Percentiles rank a stretch among this genome's conserved stretches.
Evolutionary conservation across 805 yeast species (phyloP).

Genomic region (Cyberlindnera subsufficiens): DNA sequence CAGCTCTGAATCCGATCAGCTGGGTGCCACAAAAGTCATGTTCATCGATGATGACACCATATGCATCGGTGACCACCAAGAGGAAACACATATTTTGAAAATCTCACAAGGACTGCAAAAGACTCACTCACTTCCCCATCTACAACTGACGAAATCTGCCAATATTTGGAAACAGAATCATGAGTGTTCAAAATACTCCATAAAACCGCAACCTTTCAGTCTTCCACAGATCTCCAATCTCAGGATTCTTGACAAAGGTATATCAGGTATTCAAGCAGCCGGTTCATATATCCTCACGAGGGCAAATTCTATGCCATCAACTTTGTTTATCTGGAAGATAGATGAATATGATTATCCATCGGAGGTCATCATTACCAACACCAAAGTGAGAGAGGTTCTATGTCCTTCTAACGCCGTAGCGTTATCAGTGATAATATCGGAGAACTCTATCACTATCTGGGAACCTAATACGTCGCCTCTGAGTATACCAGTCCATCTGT

Average conservation of each 20-base stretch:
- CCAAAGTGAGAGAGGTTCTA: conserved; percentile 6
- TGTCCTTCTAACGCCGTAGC: background rate
- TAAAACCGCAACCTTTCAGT: background rate
- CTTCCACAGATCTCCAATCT: conserved; percentile 6
- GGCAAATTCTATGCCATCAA: conserved; percentile 11
- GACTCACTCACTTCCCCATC: conserved; percentile 1
- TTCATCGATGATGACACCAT: conserved; percentile 13
- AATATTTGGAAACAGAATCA: conserved; percentile 10
- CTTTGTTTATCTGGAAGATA: conserved; percentile 12
- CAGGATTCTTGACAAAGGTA: conserved; percentile 4
- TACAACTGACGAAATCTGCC: background rate
- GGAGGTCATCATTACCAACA: conserved; percentile 7
- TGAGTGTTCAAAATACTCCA: conserved; percentile 4
- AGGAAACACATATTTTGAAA: conserved; percentile 4
- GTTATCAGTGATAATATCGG: conserved; percentile 3
- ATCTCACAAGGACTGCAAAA: conserved; percentile 6
- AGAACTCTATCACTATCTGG: conserved; percentile 11
- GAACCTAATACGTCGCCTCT: background rate
- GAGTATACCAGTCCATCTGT: background rate
- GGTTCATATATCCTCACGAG: conserved; percentile 2
- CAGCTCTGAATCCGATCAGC: conserved; percentile 4
- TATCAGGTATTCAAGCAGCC: background rate
- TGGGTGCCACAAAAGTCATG: conserved; percentile 4
- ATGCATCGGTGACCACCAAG: conserved; percentile 13
- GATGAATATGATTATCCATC: conserved; percentile 1